Evolutionary conservation across 2,329 filamentous ascomycete genomes (phyloP).

Genomic region (Hypomyces perniciosus): DNA sequence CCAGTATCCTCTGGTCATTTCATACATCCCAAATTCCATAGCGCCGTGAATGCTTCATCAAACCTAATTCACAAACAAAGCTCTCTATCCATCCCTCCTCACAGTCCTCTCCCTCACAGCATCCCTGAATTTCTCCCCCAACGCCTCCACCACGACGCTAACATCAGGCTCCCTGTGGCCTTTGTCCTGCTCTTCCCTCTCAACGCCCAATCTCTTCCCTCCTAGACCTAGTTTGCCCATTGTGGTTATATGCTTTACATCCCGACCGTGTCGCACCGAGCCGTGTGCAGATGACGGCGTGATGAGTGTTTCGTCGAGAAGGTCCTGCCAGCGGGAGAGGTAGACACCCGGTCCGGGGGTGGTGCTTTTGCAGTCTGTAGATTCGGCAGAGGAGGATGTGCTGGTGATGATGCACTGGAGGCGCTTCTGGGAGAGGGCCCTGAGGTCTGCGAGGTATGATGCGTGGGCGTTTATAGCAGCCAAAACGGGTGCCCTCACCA

Average conservation of each 20-base stretch:
- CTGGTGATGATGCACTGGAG: constrained; percentile 51
- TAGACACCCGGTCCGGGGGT: constrained; percentile 64
- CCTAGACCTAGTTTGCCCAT: constrained; percentile 38
- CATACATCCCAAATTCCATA: too few species aligned
- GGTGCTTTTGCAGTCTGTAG: constrained; percentile 23
- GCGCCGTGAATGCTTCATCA: neutral
- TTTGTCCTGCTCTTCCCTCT: neutral
- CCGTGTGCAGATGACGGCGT: constrained; percentile 47
- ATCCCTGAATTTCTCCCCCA: constrained; percentile 36
- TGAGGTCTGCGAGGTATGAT: constrained; percentile 51
- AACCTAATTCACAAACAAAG: neutral
- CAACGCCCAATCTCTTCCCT: constrained; percentile 15
- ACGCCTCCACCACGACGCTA: constrained; percentile 23
- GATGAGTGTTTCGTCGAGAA: constrained; percentile 64
- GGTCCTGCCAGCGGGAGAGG: constrained; percentile 63
- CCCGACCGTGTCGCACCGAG: constrained; percentile 45
- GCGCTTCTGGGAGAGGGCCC: constrained; percentile 45
- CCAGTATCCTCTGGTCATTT: too few species aligned
- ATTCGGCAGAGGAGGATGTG: constrained; percentile 19
- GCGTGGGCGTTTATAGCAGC: constrained; percentile 54
- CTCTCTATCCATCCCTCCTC: neutral
- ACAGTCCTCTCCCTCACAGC: constrained; percentile 35
- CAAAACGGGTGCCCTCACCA: constrained; percentile 41
- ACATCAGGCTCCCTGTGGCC: constrained; percentile 22
- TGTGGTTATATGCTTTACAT: constrained; percentile 40